Conservation (phyloP, 2,329 filamentous ascomycete species). For the Aspergillus quadricinctus region DNA sequence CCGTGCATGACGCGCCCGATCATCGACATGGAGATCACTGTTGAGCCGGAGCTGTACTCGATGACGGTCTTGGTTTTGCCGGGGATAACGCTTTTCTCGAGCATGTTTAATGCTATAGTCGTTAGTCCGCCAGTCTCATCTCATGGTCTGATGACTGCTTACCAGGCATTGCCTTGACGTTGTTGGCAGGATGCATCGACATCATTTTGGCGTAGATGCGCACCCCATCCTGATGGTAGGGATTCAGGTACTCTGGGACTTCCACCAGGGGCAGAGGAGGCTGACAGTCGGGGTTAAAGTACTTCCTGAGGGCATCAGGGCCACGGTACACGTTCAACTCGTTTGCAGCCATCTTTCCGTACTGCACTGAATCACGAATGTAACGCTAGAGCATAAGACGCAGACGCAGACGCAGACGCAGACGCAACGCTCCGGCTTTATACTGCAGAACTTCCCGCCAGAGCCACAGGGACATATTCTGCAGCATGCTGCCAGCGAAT, state of each 20-base stretch:
- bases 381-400: background rate
- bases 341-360: conserved; percentile 24
- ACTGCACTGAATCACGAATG: background rate
- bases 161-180: conserved; percentile 59
- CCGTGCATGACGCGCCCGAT: conserved; percentile 50
- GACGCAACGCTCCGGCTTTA: too few species aligned
- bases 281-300: conserved; percentile 55
- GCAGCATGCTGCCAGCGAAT: too few species aligned
- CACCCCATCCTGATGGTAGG: conserved; percentile 54
- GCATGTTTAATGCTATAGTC: conserved; percentile 47
- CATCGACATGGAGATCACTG: conserved; percentile 57
- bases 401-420: too few species aligned
- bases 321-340: conserved; percentile 56
- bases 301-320: conserved; percentile 53
- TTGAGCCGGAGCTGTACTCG: conserved; percentile 60
- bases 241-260: conserved; percentile 55
- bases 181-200: conserved; percentile 60
- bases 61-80: conserved; percentile 50
- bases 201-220: conserved; percentile 65
- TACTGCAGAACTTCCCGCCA: too few species aligned
- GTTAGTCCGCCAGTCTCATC: too few species aligned
- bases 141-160: too few species aligned
- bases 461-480: too few species aligned
- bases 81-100: conserved; percentile 41
- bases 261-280: conserved; percentile 61